These are phyloP conservation scores for Peltaster fructicola DNA, from an alignment of 2,329 filamentous ascomycete species.

Conservation along the genomic window DNA sequence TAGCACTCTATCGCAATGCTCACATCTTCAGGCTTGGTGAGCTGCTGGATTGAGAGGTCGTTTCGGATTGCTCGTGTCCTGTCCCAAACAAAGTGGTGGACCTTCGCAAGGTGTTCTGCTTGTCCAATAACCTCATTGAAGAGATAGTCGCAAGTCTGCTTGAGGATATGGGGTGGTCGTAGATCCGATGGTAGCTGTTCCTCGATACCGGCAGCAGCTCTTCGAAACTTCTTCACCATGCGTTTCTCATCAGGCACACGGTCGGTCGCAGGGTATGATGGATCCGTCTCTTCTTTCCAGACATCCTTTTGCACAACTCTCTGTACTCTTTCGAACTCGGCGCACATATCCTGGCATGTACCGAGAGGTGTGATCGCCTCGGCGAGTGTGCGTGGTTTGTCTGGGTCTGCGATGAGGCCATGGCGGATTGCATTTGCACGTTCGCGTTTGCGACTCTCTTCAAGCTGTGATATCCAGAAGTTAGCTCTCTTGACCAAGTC, in stretches of 20 bases:
- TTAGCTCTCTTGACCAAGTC: slow-evolving; percentile 12
- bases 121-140: slow-evolving; percentile 32
- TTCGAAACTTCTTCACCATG: slow-evolving; percentile 48
- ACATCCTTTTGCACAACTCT: slow-evolving; percentile 45
- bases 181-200: slow-evolving; percentile 47
- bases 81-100: slow-evolving; percentile 49
- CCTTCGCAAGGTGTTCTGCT: slow-evolving; percentile 29
- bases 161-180: slow-evolving; percentile 33
- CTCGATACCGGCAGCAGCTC: slow-evolving; percentile 44
- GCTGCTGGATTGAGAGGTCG: slow-evolving; percentile 45
- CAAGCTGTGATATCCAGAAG: slow-evolving; percentile 26
- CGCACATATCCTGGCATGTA: slow-evolving; percentile 46
- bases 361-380: slow-evolving; percentile 45
- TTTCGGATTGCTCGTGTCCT: slow-evolving; percentile 46
- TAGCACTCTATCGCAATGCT: slow-evolving; percentile 40
- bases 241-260: slow-evolving; percentile 30
- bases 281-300: slow-evolving; percentile 38
- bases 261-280: slow-evolving; percentile 11
- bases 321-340: slow-evolving; percentile 44
- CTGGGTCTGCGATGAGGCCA: slow-evolving; percentile 40
- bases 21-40: slow-evolving; percentile 39
- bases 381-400: slow-evolving; percentile 39
- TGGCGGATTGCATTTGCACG: slow-evolving; percentile 33
- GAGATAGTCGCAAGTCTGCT: slow-evolving; percentile 27
- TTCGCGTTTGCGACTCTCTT: slow-evolving; percentile 32